Evolutionary conservation across 2,329 filamentous ascomycete species (phyloP).

Genomic region (Coniosporium tulheliwenetii): DNA sequence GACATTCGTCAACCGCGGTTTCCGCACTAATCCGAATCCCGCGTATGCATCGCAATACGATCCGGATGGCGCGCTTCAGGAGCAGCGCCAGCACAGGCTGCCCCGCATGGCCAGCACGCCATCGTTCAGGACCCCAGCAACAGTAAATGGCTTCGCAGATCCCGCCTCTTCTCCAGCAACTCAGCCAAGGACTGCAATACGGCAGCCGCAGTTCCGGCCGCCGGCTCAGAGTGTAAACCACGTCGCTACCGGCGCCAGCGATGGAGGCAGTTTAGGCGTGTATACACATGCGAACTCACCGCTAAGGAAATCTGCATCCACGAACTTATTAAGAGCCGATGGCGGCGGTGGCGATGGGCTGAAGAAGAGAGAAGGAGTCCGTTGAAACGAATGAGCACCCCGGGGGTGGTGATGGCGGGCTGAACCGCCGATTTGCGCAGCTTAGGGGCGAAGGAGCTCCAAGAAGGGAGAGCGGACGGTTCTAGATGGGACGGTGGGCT

Average conservation of each 20-base stretch:
- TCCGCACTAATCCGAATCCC: constrained; percentile 69
- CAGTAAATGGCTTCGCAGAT: constrained; percentile 17
- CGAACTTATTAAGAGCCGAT: constrained; percentile 27
- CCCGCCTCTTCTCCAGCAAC: constrained; percentile 32
- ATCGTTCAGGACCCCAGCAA: background rate
- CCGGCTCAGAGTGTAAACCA: constrained; percentile 14
- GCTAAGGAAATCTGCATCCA: constrained; percentile 59
- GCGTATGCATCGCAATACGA: constrained; percentile 62
- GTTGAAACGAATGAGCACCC: constrained; percentile 26
- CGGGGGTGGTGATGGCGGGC: constrained; percentile 5
- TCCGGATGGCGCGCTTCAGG: constrained; percentile 35
- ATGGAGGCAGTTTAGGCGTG: constrained; percentile 67
- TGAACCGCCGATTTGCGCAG: too few relatives aligned
- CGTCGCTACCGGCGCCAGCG: constrained; percentile 20
- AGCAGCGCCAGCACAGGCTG: constrained; percentile 1
- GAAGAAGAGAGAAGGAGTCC: constrained; percentile 21
- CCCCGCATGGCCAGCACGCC: background rate
- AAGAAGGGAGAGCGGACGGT: too few relatives aligned
- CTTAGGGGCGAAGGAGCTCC: too few relatives aligned
- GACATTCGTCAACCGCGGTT: constrained; percentile 54
- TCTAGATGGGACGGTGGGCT: too few relatives aligned
- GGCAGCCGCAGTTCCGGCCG: constrained; percentile 37
- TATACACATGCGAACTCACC: constrained; percentile 71
- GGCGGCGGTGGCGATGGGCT: constrained; percentile 8
- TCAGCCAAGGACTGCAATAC: constrained; percentile 30